Evolutionary conservation across 2,329 filamentous ascomycete species (phyloP).

Genomic region (Dactylonectria macrodidyma): DNA sequence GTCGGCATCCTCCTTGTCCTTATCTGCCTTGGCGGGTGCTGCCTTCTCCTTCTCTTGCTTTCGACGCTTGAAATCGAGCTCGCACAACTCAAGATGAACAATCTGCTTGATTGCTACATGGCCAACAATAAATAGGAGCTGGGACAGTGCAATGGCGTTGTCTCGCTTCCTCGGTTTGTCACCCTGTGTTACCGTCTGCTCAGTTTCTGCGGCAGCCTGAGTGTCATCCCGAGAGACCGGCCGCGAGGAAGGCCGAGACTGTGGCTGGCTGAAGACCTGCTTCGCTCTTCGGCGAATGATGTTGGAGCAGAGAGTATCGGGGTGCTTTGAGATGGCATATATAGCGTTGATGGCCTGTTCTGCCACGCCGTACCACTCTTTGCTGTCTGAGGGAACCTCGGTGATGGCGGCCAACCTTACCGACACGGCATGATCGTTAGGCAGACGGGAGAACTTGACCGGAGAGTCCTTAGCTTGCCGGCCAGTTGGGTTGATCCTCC

Average conservation of each 20-base stretch:
- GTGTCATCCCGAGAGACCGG: conserved; percentile 62
- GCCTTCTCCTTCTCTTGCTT: conserved; percentile 91
- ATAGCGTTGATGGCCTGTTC: conserved; percentile 98
- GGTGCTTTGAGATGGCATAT: conserved; percentile 93
- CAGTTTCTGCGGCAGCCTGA: conserved; percentile 50
- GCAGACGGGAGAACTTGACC: conserved; percentile 80
- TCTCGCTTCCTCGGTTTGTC: conserved; percentile 71
- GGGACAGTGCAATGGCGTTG: conserved; percentile 84
- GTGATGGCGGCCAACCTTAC: conserved; percentile 85
- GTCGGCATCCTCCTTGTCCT: conserved; percentile 79
- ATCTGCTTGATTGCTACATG: conserved; percentile 99
- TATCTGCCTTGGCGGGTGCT: conserved; percentile 61
- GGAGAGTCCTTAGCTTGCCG: conserved; percentile 83
- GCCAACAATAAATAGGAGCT: conserved; percentile 94
- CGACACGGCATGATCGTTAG: conserved; percentile 93
- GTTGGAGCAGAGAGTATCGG: conserved; percentile 92
- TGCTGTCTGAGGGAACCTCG: conserved; percentile 88
- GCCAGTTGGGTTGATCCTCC: conserved; percentile 89
- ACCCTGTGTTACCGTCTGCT: conserved; percentile 53
- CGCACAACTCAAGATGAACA: conserved; percentile 96
- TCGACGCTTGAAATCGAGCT: conserved; percentile 96
- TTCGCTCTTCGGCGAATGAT: conserved; percentile 90
- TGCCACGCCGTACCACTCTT: conserved; percentile 96
- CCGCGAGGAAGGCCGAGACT: conserved; percentile 60
- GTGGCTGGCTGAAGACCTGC: conserved; percentile 75